Base-by-base conservation (phyloP, 805 yeast species). In the Saturnispora hagleri region DNA sequence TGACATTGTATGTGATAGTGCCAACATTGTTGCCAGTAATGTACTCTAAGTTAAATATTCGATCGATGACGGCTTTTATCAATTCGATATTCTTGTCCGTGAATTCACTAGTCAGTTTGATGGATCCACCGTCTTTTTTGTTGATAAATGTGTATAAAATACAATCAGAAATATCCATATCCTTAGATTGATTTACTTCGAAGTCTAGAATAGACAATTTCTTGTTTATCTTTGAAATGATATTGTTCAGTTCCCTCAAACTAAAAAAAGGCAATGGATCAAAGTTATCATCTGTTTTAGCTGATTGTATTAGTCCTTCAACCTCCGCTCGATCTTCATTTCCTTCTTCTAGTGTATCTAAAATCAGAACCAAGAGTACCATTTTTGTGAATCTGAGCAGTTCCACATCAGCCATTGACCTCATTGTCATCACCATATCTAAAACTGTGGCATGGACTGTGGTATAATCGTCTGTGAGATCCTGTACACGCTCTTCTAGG, bases 61-160 rank as follows among this genome's bases (percentile, higher is more conserved):
- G 54, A 27, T 73, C 76, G 17, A 79, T 61, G 5, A 79, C 60
- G 22, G 65, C 69, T 51, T 77, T 80, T 27, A 80, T 69, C n/a
- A 74, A 56, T 43, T 66, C 69, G 53, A 79, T 74, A 69, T 73
- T 72, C 35, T 60, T 63, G 10, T 66, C 66, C 1, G 66, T 54
- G 47, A 64, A 72, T 55, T 47, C 57, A 48, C 71, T 76, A 57
- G 69, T 59, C 46, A 64, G 40, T 40, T 61, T 62, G 22, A 75
- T 69, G 2, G 72, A 57, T 4, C 69, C 73, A 46, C 74, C 74
- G 3, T 67, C 60, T 17, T 61, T 56, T 9, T 70, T 65, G 58
- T 78, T 77, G 24, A 76, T 67, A 44, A 75, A 69, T 62, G 57
- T 71, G 45, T 48, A 76, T 33, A 59, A 53, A 9, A 63, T 55